Conservation (phyloP, 805 yeast species). For the Suhomyces kilbournensis region DNA sequence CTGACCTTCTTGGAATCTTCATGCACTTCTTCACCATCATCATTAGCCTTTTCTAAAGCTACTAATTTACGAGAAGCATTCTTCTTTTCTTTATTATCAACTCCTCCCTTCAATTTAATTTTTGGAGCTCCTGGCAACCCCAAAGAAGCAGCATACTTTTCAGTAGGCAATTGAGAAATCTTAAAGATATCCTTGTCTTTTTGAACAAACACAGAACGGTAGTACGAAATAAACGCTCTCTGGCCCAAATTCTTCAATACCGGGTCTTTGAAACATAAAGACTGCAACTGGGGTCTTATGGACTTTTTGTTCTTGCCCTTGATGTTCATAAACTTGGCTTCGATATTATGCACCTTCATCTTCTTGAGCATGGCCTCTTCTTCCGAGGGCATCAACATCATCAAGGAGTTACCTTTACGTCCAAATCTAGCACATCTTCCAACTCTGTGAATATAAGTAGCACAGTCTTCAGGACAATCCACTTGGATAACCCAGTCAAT, state of each 20-base stretch:
- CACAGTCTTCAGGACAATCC: slow-evolving; percentile 87
- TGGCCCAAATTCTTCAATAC: slow-evolving; percentile 91
- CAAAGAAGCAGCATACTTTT: slow-evolving; percentile 78
- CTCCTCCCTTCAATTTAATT: slow-evolving; percentile 63
- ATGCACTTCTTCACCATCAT: slow-evolving; percentile 59
- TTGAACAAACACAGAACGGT: slow-evolving; percentile 79
- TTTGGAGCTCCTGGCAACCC: slow-evolving; percentile 98
- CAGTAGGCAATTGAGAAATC: slow-evolving; percentile 71
- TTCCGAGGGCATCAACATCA: slow-evolving; percentile 83
- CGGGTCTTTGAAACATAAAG: slow-evolving; percentile 87
- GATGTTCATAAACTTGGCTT: slow-evolving; percentile 68
- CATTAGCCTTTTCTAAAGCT: slow-evolving; percentile 48
- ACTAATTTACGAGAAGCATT: slow-evolving; percentile 74
- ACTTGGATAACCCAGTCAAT: slow-evolving; percentile 94
- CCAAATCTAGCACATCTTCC: slow-evolving; percentile 91
- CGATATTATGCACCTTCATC: slow-evolving; percentile 60
- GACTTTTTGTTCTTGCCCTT: slow-evolving; percentile 70
- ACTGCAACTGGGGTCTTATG: slow-evolving; percentile 81
- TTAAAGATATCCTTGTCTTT: slow-evolving; percentile 84
- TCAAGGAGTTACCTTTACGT: slow-evolving; percentile 73
- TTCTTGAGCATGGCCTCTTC: slow-evolving; percentile 71
- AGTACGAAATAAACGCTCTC: slow-evolving; percentile 91
- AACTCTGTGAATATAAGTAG: slow-evolving; percentile 87
- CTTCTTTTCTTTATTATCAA: slow-evolving; percentile 68
- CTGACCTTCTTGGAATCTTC: slow-evolving; percentile 50